Conservation (phyloP, 495 filamentous ascomycete genomes). For the Rostrohypoxylon terebratum region DNA sequence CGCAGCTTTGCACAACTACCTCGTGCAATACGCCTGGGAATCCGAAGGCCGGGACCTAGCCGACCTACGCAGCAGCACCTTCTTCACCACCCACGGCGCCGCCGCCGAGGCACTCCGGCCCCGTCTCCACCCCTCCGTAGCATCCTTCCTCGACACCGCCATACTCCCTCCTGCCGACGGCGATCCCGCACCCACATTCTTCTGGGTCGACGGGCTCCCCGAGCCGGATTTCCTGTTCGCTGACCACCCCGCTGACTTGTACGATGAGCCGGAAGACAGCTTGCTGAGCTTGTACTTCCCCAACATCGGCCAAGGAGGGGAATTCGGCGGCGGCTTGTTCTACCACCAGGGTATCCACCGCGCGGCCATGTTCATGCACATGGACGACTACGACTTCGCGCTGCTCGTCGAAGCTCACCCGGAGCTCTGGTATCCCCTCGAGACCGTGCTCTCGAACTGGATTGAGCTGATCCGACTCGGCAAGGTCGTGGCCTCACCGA, state of each 20-base stretch:
- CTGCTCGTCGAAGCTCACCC: constrained; percentile 32
- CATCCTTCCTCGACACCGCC: constrained; percentile 46
- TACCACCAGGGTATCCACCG: constrained; percentile 43
- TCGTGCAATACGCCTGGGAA: constrained; percentile 53
- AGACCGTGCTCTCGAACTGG: constrained; percentile 57
- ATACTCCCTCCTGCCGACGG: constrained; percentile 28
- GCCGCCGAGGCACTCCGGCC: constrained; percentile 36
- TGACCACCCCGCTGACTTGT: not conserved
- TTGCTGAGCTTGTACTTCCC: constrained; percentile 32
- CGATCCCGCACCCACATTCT: constrained; percentile 25
- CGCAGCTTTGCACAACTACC: constrained; percentile 58
- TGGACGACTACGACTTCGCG: constrained; percentile 38
- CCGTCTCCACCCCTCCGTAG: constrained; percentile 46
- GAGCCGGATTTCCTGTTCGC: constrained; percentile 17
- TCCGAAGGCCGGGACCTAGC: constrained; percentile 35
- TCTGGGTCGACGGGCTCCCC: constrained; percentile 19
- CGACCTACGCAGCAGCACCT: constrained; percentile 25
- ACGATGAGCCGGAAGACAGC: constrained; percentile 20
- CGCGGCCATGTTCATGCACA: constrained; percentile 34
- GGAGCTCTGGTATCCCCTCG: constrained; percentile 52
- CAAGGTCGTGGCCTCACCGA: constrained; percentile 46
- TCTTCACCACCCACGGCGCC: constrained; percentile 35
- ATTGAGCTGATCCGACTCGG: constrained; percentile 49
- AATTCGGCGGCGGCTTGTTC: constrained; percentile 31
- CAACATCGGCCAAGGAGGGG: constrained; percentile 28